Percentiles rank a stretch among this genome's conserved stretches.
phyloP scores from a whole-genome alignment of 2,329 filamentous ascomycete species.

The Phaeosphaeriaceae sp. region DNA sequence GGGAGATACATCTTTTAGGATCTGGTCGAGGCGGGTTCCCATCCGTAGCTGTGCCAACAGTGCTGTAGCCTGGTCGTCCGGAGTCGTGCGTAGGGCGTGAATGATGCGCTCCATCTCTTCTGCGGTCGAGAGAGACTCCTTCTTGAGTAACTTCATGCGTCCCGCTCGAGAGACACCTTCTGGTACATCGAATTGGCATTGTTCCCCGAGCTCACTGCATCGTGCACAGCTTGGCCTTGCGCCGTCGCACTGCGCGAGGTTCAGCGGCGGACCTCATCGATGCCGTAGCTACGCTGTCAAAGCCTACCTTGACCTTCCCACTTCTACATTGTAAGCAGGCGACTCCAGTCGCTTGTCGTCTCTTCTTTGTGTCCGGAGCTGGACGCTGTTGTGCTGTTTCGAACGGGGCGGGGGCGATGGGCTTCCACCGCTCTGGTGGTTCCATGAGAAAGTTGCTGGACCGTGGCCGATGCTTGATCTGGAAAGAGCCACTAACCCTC shows the following conservation, averaged over 20 bases:
- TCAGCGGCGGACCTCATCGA: conserved; percentile 9
- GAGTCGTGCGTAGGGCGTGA: conserved; percentile 22
- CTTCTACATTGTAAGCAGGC: conserved; percentile 31
- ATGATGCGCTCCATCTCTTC: conserved; percentile 32
- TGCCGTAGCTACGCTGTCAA: not conserved
- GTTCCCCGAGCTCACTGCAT: conserved; percentile 24
- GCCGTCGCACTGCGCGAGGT: conserved; percentile 26
- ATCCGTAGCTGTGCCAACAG: conserved; percentile 26
- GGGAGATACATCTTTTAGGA: conserved; percentile 25
- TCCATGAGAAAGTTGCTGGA: conserved; percentile 16
- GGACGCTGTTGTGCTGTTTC: conserved; percentile 27
- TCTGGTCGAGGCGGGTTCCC: conserved; percentile 27
- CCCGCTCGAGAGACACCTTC: conserved; percentile 33
- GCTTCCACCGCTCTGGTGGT: conserved; percentile 29
- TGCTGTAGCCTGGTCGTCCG: conserved; percentile 27
- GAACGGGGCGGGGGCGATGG: conserved; percentile 32
- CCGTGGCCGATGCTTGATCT: not conserved
- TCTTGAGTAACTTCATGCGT: conserved; percentile 33
- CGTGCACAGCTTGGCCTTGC: conserved; percentile 27
- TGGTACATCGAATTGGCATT: conserved; percentile 33
- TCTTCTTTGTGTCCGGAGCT: conserved; percentile 23
- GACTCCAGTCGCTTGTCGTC: conserved; percentile 29
- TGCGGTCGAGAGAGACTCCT: conserved; percentile 23
- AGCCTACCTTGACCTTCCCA: conserved; percentile 34
- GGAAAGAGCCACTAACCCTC: not conserved